Base-by-base conservation (phyloP, 306 rosid species). In the Rosa lucieae region DNA sequence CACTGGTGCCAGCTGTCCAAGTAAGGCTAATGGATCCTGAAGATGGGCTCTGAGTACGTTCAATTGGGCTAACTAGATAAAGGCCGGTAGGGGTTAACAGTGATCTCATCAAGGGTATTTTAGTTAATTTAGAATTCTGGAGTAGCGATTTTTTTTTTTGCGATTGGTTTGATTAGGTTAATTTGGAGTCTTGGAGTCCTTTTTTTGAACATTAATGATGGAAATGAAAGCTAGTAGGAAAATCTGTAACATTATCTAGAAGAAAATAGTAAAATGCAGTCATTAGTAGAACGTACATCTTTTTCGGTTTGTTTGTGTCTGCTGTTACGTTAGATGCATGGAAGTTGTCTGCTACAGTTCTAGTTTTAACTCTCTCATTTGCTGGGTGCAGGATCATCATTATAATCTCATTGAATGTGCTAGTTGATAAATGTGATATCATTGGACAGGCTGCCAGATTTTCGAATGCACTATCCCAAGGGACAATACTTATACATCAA, bases 371-470 rank as follows among this genome's bases (percentile, higher is more conserved):
- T 65, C 55, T 12, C 26, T 6, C 13, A 3, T 76, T 74, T 44
- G 11, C 61, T 75, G 61, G 71, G 56, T 58, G 78, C 95, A 94
- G 99, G 83, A 91, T 94, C 73, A 87, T 89, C 42, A 89, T 94
- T 84, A 89, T 92, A 12, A 70, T 94, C 42, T 89, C 88, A 26
- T 76, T 94, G 72, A 93, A 91, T 32, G 73, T 94, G 83, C 9
- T 94, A n/a, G 18, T 80, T 55, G 93, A 87, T 49, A 79, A 48
- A 75, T 89, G 92, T 84, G 97, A 89, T 5, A 7, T 81, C 65
- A 87, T 94, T 79, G 97, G 99, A 29, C 80, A 87, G 40, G 93
- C 97, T 52, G 80, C 35, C 46, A 86, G 35, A 82, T 39, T 48
- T 67, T 37, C 13, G 46, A 43, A 77, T 76, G 70, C 79, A 13